These are phyloP conservation scores for Knoxdaviesia proteae DNA, from an alignment of 2,329 filamentous ascomycete species.

Conservation along the genomic window DNA sequence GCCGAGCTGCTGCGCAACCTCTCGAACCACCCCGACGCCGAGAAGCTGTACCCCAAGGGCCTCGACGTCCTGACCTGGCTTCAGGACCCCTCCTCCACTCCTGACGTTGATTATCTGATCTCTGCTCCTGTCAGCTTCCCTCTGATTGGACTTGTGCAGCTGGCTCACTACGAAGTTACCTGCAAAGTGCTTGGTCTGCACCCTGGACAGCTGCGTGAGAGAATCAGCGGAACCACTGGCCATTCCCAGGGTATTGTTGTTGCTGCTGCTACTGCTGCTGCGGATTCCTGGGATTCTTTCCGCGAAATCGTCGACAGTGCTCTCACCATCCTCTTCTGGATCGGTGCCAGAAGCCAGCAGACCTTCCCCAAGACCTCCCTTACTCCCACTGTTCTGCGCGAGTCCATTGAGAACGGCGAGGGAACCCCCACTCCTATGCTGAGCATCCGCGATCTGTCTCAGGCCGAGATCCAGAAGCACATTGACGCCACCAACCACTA, in stretches of 20 bases:
- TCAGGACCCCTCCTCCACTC: conserved; percentile 69
- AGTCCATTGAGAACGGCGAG: conserved; percentile 85
- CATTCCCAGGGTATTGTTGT: conserved; percentile 95
- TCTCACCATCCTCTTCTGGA: conserved; percentile 93
- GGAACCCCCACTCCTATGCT: conserved; percentile 95
- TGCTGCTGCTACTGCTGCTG: conserved; percentile 75
- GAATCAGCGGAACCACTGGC: conserved; percentile 73
- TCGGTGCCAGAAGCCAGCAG: conserved; percentile 89
- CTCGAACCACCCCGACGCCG: conserved; percentile 62
- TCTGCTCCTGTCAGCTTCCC: conserved; percentile 92
- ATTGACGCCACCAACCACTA: conserved; percentile 96
- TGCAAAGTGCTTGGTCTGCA: conserved; percentile 80
- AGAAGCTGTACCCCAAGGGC: conserved; percentile 95
- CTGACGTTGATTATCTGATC: conserved; percentile 83
- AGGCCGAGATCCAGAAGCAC: conserved; percentile 79
- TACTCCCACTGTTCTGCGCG: conserved; percentile 73
- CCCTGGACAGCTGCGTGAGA: conserved; percentile 69
- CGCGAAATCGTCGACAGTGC: conserved; percentile 59
- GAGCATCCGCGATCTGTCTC: conserved; percentile 82
- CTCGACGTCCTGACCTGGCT: conserved; percentile 89
- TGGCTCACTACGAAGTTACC: conserved; percentile 87
- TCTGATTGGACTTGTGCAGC: conserved; percentile 84
- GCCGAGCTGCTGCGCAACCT: conserved; percentile 76
- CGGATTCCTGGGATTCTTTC: conserved; percentile 85
- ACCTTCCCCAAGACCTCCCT: conserved; percentile 90